A percentile compares a stretch with the other conserved stretches of the same genome.
These are phyloP conservation scores for Porcisia deanei DNA, from an alignment of 208 protist species.

Conservation along the genomic window DNA sequence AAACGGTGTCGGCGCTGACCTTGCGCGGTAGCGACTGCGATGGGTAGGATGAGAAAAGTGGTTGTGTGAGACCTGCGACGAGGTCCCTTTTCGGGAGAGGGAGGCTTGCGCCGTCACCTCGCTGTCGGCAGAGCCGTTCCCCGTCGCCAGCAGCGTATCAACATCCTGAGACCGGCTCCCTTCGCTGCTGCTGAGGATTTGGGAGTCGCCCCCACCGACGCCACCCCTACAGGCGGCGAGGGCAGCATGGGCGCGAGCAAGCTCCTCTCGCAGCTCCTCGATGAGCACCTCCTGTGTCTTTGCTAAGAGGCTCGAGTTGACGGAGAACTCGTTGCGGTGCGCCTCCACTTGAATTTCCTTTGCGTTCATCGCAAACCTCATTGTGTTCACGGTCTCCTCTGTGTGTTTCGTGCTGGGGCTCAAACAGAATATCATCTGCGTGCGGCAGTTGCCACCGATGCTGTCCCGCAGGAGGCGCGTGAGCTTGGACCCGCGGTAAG, in stretches of 20 bases:
- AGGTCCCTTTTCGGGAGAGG: not conserved
- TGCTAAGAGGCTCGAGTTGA: slow-evolving; percentile 57
- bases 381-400: slow-evolving; percentile 84
- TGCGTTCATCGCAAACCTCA: slow-evolving; percentile 87
- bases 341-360: slow-evolving; percentile 73
- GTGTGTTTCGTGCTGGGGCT: slow-evolving; percentile 59
- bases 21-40: not conserved
- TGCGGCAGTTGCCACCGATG: slow-evolving; percentile 83
- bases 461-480: slow-evolving; percentile 78
- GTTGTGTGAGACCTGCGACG: not conserved
- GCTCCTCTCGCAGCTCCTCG: slow-evolving; percentile 72
- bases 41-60: not conserved
- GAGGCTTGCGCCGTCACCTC: not conserved
- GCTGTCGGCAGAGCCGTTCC: not conserved
- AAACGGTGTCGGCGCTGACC: not conserved
- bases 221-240: slow-evolving; percentile 28
- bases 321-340: slow-evolving; percentile 66
- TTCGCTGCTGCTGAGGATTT: not conserved
- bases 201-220: not conserved
- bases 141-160: not conserved
- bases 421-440: slow-evolving; percentile 80
- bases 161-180: not conserved
- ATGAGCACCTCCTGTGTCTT: slow-evolving; percentile 71
- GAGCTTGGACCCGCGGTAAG: slow-evolving; percentile 84
- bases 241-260: slow-evolving; percentile 43